Base-by-base conservation (phyloP, 2,329 filamentous ascomycete species). In the Xylariaceae sp. region DNA sequence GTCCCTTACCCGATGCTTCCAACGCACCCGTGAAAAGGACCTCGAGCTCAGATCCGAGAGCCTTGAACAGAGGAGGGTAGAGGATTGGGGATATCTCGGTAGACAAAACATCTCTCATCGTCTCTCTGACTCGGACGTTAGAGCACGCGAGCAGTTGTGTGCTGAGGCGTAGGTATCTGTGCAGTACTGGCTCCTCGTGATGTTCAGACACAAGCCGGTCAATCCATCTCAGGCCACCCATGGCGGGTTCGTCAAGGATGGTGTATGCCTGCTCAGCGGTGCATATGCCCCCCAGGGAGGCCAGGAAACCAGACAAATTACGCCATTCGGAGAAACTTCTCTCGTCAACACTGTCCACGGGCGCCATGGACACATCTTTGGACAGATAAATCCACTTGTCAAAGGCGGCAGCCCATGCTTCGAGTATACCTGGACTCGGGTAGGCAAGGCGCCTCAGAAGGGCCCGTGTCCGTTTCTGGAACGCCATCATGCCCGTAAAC, bases 401-500 rank as follows among this genome's bases (percentile, higher is more conserved):
- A 44, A 83, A 82, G 1, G 76, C 75, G 13, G 65, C 63, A 45
- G 80, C 76, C 79, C 79, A 83, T 3, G 79, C 77, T 36, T 71
- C 68, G 18, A 83, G 57, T 33, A 83, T 80, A n/a, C 77, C 77
- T n/a, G 64, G 61, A 9, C 75, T 79, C 14, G 79, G 79, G 42
- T 70, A 71, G 31, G 73, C 67, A 60, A 82, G 72, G 30, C 69
- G 69, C 16, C 75, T 64, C 15, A 83, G 52, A 19, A 82, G 63
- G 10, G 67, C 65, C 28, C 78, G 68, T 19, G 78, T 66, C 25
- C 78, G 67, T 49, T 81, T 82, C 44, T 83, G 79, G 47, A 83
- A 83, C 2, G 78, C 79, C 9, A 83, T 79, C 6, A 81, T 57
- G 1, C 79, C 79, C 6, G 79, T 83, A 46, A 83, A 79, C 18